A percentile compares a stretch with the other conserved stretches of the same genome.
Evolutionary conservation across 805 yeast genomes (phyloP).

Genomic region (Ogataea siamensis): DNA sequence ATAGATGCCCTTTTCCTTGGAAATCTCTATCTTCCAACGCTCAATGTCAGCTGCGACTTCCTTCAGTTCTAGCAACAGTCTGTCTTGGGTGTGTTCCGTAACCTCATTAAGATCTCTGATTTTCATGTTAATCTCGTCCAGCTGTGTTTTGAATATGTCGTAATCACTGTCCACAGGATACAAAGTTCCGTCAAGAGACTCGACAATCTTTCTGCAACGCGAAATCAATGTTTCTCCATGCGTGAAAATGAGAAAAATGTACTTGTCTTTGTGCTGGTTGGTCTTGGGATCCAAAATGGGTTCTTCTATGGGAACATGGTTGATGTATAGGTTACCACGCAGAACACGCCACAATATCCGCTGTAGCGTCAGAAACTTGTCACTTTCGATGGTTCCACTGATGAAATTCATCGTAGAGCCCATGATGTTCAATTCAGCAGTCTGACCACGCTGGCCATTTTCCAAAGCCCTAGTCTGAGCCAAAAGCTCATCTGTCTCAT

Average conservation of each 20-base stretch:
- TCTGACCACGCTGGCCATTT: slow-evolving; percentile 20
- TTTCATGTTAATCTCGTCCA: slow-evolving; percentile 48
- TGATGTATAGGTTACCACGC: slow-evolving; percentile 86
- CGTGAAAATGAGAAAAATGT: slow-evolving; percentile 83
- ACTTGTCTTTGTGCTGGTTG: slow-evolving; percentile 58
- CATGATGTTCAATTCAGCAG: slow-evolving; percentile 35
- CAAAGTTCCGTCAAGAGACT: slow-evolving; percentile 81
- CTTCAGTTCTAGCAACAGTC: slow-evolving; percentile 73
- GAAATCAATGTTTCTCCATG: slow-evolving; percentile 76
- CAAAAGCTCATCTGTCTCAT: slow-evolving; percentile 26
- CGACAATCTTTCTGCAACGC: slow-evolving; percentile 76
- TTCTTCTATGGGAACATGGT: slow-evolving; percentile 70
- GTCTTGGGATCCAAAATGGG: slow-evolving; percentile 59
- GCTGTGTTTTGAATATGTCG: slow-evolving; percentile 42
- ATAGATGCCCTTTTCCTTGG: slow-evolving; percentile 82
- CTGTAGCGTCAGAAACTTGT: slow-evolving; percentile 67
- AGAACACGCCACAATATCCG: slow-evolving; percentile 88
- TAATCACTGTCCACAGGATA: slow-evolving; percentile 52
- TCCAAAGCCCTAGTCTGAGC: slow-evolving; percentile 25
- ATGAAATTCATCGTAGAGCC: slow-evolving; percentile 48
- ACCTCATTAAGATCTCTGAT: slow-evolving; percentile 48
- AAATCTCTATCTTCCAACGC: slow-evolving; percentile 66
- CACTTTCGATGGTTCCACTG: slow-evolving; percentile 78
- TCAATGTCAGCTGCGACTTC: slow-evolving; percentile 74
- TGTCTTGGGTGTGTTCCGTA: slow-evolving; percentile 59